Conservation (phyloP, 2,329 filamentous ascomycete species). For the Harringtonia aguacate region DNA sequence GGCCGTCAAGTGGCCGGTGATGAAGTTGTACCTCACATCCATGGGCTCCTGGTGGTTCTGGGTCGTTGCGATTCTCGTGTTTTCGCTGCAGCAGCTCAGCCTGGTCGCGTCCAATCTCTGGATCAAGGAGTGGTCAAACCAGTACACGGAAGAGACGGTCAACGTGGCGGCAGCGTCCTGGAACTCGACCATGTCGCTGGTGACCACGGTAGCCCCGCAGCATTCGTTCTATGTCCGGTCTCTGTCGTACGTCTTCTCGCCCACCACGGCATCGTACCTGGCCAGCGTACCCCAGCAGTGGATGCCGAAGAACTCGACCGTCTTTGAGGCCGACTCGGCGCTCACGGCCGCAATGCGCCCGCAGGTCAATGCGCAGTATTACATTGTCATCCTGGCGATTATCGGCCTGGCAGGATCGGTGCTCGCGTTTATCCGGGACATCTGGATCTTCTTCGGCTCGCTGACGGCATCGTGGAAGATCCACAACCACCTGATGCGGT, state of each 20-base stretch:
- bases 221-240: constrained; percentile 5
- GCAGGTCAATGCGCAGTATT: constrained; percentile 75
- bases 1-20: constrained; percentile 78
- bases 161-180: background rate
- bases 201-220: background rate
- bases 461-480: constrained; percentile 78
- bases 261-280: background rate
- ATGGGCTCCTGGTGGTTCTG: constrained; percentile 99
- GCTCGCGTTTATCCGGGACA: constrained; percentile 73
- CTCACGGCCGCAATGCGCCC: constrained; percentile 13
- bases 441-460: constrained; percentile 87
- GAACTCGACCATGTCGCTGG: constrained; percentile 3
- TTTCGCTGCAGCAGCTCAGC: constrained; percentile 72
- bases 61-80: constrained; percentile 63
- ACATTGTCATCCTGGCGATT: constrained; percentile 69
- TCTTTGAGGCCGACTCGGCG: constrained; percentile 22
- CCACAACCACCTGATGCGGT: constrained; percentile 65
- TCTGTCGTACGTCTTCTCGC: constrained; percentile 5
- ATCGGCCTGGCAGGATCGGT: constrained; percentile 69
- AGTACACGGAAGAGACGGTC: constrained; percentile 48
- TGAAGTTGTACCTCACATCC: constrained; percentile 71
- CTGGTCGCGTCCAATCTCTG: constrained; percentile 85
- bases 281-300: constrained; percentile 4
- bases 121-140: constrained; percentile 92
- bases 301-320: constrained; percentile 21